Evolutionary conservation across 2,329 filamentous ascomycete species (phyloP).

Genomic region (Talaromyces sp.): DNA sequence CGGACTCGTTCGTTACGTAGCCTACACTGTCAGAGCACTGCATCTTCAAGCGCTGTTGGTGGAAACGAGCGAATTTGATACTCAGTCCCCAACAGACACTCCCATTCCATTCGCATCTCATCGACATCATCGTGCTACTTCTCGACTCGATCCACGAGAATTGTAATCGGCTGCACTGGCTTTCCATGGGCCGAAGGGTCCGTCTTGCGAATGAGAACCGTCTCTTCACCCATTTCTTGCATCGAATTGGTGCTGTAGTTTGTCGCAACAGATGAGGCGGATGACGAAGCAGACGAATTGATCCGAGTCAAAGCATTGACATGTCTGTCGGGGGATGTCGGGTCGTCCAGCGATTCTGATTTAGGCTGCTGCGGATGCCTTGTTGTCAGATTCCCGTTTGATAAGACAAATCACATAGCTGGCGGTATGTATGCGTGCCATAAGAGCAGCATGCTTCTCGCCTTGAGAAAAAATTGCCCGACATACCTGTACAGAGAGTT

Average conservation of each 20-base stretch:
- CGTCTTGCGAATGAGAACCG: not conserved
- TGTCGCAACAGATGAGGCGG: conserved; percentile 5
- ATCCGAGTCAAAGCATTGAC: conserved; percentile 5
- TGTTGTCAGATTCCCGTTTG: not conserved
- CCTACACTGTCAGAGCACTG: not conserved
- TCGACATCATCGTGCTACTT: not conserved
- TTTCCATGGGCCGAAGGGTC: not conserved
- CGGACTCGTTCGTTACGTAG: too few relatives aligned
- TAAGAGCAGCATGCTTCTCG: not conserved
- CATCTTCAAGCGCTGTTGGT: not conserved
- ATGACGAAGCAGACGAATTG: conserved; percentile 8
- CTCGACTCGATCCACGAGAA: not conserved
- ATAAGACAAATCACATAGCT: not conserved
- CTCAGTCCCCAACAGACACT: not conserved
- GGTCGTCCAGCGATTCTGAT: conserved; percentile 11
- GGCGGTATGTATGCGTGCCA: not conserved
- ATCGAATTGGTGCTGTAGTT: not conserved
- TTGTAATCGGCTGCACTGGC: not conserved
- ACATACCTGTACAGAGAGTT: conserved; percentile 10
- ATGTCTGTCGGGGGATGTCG: conserved; percentile 1
- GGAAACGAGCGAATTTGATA: not conserved
- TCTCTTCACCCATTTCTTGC: not conserved
- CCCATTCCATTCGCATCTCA: not conserved
- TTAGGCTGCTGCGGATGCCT: conserved; percentile 9
- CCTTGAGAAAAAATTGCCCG: not conserved